These are phyloP conservation scores for Neurospora tetraspora DNA, from an alignment of 495 filamentous ascomycete genomes.

Conservation along the genomic window DNA sequence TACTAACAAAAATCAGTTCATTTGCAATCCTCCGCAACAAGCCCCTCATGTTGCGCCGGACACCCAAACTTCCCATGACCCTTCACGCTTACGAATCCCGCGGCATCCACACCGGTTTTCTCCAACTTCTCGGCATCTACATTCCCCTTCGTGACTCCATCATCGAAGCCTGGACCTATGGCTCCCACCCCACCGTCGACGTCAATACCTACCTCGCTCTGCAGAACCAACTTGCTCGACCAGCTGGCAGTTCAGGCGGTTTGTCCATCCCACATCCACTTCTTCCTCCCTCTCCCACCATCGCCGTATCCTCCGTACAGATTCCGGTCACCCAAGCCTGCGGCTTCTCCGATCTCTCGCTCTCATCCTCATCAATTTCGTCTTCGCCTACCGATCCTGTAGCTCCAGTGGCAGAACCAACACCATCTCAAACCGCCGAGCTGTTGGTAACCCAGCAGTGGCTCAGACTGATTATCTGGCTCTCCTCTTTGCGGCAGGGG, in stretches of 20 bases:
- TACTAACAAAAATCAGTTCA: constrained; percentile 5
- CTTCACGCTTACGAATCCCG: constrained; percentile 37
- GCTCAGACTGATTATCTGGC: constrained; percentile 54
- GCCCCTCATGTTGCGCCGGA: constrained; percentile 43
- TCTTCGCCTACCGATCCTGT: background rate
- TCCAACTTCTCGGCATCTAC: constrained; percentile 44
- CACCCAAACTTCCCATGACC: constrained; percentile 31
- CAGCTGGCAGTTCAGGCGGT: constrained; percentile 13
- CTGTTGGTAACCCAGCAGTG: constrained; percentile 53
- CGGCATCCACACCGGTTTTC: constrained; percentile 42
- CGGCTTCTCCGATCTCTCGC: background rate
- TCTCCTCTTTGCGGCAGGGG: constrained; percentile 44
- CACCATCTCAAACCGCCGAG: constrained; percentile 42
- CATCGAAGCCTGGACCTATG: constrained; percentile 27
- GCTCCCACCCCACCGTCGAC: constrained; percentile 18
- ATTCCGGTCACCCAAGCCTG: background rate
- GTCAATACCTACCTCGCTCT: constrained; percentile 35
- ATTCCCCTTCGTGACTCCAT: constrained; percentile 25
- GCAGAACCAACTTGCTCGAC: constrained; percentile 28
- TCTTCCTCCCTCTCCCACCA: constrained; percentile 28
- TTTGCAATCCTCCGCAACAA: constrained; percentile 41
- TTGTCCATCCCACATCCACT: constrained; percentile 30
- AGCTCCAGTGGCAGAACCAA: background rate
- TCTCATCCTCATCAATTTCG: background rate
- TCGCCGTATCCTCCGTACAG: constrained; percentile 13